Evolutionary conservation across 1,284 basidiomycete species (phyloP).

Genomic region (Austroboletus novae-zelandiae): DNA sequence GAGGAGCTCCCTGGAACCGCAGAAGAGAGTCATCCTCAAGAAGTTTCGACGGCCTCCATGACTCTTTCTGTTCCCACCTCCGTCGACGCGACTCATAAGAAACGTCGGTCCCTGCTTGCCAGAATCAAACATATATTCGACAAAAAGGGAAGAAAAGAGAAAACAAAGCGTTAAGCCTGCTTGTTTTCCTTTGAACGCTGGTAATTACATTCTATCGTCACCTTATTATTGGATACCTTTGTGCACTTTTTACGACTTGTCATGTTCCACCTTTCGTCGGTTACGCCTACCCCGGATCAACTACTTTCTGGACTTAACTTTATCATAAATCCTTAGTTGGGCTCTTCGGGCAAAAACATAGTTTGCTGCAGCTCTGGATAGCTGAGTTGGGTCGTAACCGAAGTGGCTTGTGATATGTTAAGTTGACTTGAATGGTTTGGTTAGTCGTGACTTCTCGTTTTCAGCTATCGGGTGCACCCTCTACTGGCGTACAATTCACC

Average conservation of each 20-base stretch:
- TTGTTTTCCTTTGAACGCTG: neutral
- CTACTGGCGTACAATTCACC: no score
- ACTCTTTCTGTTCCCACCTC: slow-evolving; percentile 16
- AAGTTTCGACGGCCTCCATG: neutral
- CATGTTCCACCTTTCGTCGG: slow-evolving; percentile 18
- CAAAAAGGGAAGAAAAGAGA: slow-evolving; percentile 22
- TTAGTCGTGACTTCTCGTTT: no score
- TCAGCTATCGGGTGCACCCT: no score
- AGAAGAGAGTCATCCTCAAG: neutral
- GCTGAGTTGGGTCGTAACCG: no score
- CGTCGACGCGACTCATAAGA: slow-evolving; percentile 33
- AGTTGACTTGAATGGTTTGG: no score
- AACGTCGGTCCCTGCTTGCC: slow-evolving; percentile 45
- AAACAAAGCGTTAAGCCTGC: slow-evolving; percentile 14
- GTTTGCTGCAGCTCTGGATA: no score
- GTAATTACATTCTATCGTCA: neutral
- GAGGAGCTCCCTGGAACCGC: neutral
- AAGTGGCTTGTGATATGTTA: no score
- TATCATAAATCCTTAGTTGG: slow-evolving; percentile 19
- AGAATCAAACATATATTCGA: slow-evolving; percentile 46
- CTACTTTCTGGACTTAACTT: slow-evolving; percentile 20
- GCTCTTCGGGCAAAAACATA: neutral
- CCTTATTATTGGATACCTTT: slow-evolving; percentile 2
- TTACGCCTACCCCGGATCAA: slow-evolving; percentile 8
- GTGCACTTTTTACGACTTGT: slow-evolving; percentile 14